Evolutionary conservation across 192 early-diverging fungal genomes (phyloP), one percentile per base, ranked within the genome.

Genomic region (Coemansia sp.): DNA sequence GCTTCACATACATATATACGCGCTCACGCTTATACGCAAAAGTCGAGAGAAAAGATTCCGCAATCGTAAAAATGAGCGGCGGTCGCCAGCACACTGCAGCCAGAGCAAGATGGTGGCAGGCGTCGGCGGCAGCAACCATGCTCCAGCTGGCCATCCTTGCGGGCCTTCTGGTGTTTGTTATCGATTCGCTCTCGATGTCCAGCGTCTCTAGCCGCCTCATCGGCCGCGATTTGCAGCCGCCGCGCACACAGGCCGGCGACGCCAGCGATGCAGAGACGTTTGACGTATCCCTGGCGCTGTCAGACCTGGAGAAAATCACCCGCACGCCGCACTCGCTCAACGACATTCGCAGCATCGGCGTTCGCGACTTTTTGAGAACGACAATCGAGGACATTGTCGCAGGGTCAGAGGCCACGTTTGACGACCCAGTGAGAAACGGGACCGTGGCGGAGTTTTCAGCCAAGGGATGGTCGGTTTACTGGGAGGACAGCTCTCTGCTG

Each of bases 401-500:
- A 1, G 64, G 61, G 13, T 46, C 68, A 2, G 45, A 58, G 4
- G 68, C 67, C 7, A 58, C 68, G 54, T 68, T 74, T 45, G 51
- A 61, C 36, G 78, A 74, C 29, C 65, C 75, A 20, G 52, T 61
- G 20, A 35, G 25, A 11, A 74, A 70, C 65, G 64, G 68, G 14
- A 70, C 66, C 3, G 60, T 51, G 0, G 76, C 71, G 11, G 68
- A 70, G 55, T 74, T 79, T 48, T 42, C 55, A 49, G 42, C 55
- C 36, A 54, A 63, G 13, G 69, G 69, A 6, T 60, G 23, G 55
- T 39, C 72, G 45, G 64, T 76, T 28, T 73, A 76, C 67, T 76
- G 71, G 69, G 79, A 82, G 46, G 73, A 75, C 55, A 83, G 84
- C 67, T 87, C 86, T 60, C 54, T 89, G 27, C 54, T 88, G 20